phyloP scores from a whole-genome alignment of 2,329 filamentous ascomycete genomes.

The Clarireedia homoeocarpa region DNA sequence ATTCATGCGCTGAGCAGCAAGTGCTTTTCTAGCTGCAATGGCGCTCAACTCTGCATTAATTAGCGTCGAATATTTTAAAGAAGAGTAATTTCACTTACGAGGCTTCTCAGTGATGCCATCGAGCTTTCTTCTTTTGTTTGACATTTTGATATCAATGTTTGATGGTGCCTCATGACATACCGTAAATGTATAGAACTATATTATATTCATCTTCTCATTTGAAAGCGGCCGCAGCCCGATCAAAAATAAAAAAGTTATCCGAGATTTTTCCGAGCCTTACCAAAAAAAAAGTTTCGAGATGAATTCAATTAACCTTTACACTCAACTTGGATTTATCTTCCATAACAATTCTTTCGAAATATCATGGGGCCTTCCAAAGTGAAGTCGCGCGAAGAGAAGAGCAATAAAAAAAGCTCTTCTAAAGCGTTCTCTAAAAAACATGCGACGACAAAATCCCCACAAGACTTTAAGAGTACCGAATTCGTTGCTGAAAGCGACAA shows the following conservation, averaged over 20 bases:
- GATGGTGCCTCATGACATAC: background rate
- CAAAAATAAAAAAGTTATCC: conserved; percentile 13
- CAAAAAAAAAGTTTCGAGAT: conserved; percentile 15
- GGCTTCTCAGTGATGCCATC: conserved; percentile 28
- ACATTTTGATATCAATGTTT: background rate
- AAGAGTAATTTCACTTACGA: conserved; percentile 26
- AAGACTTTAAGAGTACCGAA: conserved; percentile 24
- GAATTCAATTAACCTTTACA: background rate
- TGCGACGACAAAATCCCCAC: background rate
- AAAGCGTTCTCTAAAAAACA: conserved; percentile 2
- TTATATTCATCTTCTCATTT: background rate
- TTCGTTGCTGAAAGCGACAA: conserved; percentile 25
- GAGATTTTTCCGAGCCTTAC: conserved; percentile 9
- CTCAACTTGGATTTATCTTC: background rate
- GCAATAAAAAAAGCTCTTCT: conserved; percentile 13
- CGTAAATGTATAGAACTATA: background rate
- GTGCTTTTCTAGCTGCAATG: conserved; percentile 24
- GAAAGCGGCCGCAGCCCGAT: background rate
- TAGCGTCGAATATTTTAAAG: conserved; percentile 10
- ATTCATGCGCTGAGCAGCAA: conserved; percentile 5
- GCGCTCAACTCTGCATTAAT: conserved; percentile 19
- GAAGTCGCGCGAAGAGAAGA: conserved; percentile 13
- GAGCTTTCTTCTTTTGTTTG: conserved; percentile 36
- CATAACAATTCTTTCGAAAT: background rate
- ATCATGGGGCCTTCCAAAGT: conserved; percentile 17